These are phyloP conservation scores for Colletotrichum costaricense DNA, from an alignment of 2,329 filamentous ascomycete species.

Conservation along the genomic window DNA sequence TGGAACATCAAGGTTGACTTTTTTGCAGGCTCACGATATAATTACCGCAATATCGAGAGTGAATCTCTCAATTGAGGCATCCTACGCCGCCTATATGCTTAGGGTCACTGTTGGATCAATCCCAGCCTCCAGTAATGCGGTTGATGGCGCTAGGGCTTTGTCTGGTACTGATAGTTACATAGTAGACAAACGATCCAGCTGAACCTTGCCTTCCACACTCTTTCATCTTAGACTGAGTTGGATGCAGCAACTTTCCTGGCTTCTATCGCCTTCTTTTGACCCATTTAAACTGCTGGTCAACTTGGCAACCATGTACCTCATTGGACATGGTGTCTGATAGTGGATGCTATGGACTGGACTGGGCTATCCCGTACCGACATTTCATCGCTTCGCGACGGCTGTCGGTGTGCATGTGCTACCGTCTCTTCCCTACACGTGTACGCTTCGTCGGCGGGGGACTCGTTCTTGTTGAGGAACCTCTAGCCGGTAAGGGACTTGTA, in stretches of 20 bases:
- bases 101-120: constrained; percentile 1
- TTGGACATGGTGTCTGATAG: constrained; percentile 16
- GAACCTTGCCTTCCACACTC: constrained; percentile 18
- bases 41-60: constrained; percentile 11
- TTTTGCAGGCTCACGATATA: not conserved
- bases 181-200: not conserved
- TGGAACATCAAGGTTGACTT: not conserved
- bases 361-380: constrained; percentile 18
- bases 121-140: constrained; percentile 1
- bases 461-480: constrained; percentile 31
- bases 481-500: constrained; percentile 23
- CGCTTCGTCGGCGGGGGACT: constrained; percentile 19
- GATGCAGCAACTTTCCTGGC: constrained; percentile 14
- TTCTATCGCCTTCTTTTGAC: constrained; percentile 33
- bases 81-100: constrained; percentile 23
- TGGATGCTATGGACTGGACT: constrained; percentile 19
- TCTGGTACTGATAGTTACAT: constrained; percentile 14
- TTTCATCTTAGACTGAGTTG: constrained; percentile 1
- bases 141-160: constrained; percentile 13
- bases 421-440: constrained; percentile 4
- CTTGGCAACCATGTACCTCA: constrained; percentile 11
- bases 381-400: constrained; percentile 27
- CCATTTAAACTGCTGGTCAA: constrained; percentile 27
- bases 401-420: constrained; percentile 33
- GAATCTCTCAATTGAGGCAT: constrained; percentile 21